Evolutionary conservation across 1,284 basidiomycete genomes (phyloP).

Genomic region (Acaromyces ingoldii): DNA sequence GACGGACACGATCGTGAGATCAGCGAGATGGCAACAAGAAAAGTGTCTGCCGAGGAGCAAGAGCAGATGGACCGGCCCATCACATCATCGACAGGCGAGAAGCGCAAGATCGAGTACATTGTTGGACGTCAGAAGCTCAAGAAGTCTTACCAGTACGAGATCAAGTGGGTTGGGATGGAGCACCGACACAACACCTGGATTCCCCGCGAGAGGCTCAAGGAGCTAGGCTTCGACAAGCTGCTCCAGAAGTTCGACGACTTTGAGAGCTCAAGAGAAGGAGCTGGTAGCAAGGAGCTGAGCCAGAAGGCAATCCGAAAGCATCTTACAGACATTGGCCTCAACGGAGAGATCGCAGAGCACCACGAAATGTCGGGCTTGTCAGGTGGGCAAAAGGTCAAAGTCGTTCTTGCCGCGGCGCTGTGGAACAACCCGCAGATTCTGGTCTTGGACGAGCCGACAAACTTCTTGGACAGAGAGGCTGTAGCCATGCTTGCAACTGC

Average conservation of each 20-base stretch:
- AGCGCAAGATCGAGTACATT: conserved; percentile 79
- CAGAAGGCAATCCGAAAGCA: conserved; percentile 50
- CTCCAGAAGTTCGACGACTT: conserved; percentile 95
- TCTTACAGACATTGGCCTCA: conserved; percentile 72
- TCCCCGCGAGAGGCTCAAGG: conserved; percentile 77
- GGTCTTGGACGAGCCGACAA: conserved; percentile 68
- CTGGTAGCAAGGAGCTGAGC: conserved; percentile 63
- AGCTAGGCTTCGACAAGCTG: conserved; percentile 84
- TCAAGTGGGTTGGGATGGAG: conserved; percentile 92
- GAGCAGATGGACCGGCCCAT: conserved; percentile 78
- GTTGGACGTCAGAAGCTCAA: conserved; percentile 98
- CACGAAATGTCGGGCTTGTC: conserved; percentile 46
- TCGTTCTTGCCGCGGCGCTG: conserved; percentile 54
- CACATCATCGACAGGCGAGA: conserved; percentile 83
- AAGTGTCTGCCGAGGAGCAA: conserved; percentile 81
- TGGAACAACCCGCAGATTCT: conserved; percentile 51
- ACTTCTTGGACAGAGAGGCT: conserved; percentile 66
- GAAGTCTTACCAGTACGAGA: conserved; percentile 84
- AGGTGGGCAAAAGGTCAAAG: conserved; percentile 86
- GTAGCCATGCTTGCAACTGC: conserved; percentile 90
- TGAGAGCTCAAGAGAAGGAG: conserved; percentile 70
- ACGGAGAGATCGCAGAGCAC: conserved; percentile 58
- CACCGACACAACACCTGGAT: conserved; percentile 94
- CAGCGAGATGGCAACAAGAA: conserved; percentile 81
- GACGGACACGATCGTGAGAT: conserved; percentile 96